These are phyloP conservation scores for Cinnamomum chago DNA, from an alignment of 164 flowering plant genomes.

Conservation along the genomic window DNA sequence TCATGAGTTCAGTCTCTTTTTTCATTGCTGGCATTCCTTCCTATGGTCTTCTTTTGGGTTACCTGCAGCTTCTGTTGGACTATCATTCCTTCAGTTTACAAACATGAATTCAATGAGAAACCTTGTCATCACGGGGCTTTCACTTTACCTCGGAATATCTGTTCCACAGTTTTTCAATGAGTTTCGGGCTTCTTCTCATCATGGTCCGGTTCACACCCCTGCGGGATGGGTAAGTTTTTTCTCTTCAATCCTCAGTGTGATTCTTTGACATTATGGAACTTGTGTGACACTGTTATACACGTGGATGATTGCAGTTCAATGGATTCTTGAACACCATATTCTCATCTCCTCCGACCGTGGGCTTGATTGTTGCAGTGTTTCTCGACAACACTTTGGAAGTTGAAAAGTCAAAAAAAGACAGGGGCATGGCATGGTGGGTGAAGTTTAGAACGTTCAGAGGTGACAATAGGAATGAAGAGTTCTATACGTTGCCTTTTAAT, in stretches of 20 bases:
- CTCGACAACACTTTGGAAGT: conserved; percentile 93
- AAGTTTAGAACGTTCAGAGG: conserved; percentile 93
- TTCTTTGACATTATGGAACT: background rate
- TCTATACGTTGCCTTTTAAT: conserved; percentile 95
- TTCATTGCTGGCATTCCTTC: background rate
- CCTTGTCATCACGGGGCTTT: conserved; percentile 75
- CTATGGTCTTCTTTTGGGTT: background rate
- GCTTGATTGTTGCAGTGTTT: conserved; percentile 75
- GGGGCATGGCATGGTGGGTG: conserved; percentile 99
- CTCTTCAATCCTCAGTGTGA: background rate
- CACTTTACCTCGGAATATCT: conserved; percentile 92
- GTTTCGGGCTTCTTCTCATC: conserved; percentile 41
- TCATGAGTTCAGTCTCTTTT: background rate
- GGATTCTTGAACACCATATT: conserved; percentile 82
- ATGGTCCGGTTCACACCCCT: conserved; percentile 77
- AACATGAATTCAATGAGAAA: conserved; percentile 99
- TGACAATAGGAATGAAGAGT: conserved; percentile 93
- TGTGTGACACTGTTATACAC: background rate
- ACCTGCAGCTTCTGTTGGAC: conserved; percentile 80
- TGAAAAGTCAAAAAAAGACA: conserved; percentile 78
- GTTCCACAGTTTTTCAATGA: conserved; percentile 77
- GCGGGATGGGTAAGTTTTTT: conserved; percentile 84
- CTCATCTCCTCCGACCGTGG: conserved; percentile 82
- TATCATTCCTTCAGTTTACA: conserved; percentile 94
- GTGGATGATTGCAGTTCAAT: conserved; percentile 63